These are phyloP conservation scores for Hebeloma cylindrosporum DNA, from an alignment of 768 basidiomycete genomes.

Conservation along the genomic window DNA sequence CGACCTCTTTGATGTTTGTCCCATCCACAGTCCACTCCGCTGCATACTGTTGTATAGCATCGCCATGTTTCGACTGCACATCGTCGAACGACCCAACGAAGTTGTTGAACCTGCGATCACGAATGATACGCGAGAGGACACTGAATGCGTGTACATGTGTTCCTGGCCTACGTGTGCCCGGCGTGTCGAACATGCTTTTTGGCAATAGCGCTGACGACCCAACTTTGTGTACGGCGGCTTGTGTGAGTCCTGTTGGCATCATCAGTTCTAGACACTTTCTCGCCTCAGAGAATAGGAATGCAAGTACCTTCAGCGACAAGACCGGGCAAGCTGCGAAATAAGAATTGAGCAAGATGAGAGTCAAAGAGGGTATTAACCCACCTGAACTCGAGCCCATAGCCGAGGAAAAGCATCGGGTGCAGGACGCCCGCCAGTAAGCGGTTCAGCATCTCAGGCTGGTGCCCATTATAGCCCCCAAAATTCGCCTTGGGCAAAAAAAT, in stretches of 20 bases:
- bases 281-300: neutral
- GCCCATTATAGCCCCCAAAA: constrained; percentile 6
- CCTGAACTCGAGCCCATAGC: constrained; percentile 16
- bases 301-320: constrained; percentile 13
- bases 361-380: constrained; percentile 1
- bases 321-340: constrained; percentile 10
- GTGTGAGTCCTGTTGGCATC: constrained; percentile 7
- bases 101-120: constrained; percentile 4
- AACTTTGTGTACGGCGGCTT: constrained; percentile 8
- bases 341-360: neutral
- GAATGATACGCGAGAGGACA: constrained; percentile 11
- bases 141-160: constrained; percentile 14
- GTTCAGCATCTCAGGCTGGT: constrained; percentile 13
- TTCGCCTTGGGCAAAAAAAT: constrained; percentile 12
- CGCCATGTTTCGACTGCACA: constrained; percentile 2
- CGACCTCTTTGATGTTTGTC: constrained; percentile 4
- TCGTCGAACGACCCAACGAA: constrained; percentile 4
- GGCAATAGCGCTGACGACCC: neutral
- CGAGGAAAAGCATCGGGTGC: constrained; percentile 16
- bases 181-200: constrained; percentile 1
- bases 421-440: constrained; percentile 12
- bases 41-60: constrained; percentile 7
- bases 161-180: constrained; percentile 1
- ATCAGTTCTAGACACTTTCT: neutral
- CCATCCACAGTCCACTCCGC: constrained; percentile 11